phyloP scores from a whole-genome alignment of 352 stramenopile species.

The Phytophthora agathidicida region DNA sequence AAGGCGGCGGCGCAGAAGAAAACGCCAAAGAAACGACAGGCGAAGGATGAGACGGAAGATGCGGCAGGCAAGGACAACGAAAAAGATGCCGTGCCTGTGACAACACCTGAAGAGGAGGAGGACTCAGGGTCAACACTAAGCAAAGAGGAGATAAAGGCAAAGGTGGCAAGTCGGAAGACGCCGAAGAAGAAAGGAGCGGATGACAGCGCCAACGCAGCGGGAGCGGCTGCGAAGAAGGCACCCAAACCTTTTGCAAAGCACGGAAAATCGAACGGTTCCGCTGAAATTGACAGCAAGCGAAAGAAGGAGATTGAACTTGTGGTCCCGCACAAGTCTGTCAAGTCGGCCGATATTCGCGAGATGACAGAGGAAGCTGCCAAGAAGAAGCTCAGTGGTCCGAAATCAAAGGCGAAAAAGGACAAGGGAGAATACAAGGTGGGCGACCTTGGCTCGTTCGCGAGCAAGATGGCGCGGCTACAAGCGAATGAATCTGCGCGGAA shows the following conservation, averaged over 20 bases:
- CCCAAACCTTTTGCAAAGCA: slow-evolving; percentile 38
- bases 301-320: slow-evolving; percentile 86
- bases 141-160: slow-evolving; percentile 83
- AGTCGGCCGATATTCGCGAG: slow-evolving; percentile 76
- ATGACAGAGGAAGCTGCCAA: slow-evolving; percentile 73
- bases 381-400: slow-evolving; percentile 48
- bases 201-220: slow-evolving; percentile 22
- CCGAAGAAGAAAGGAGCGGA: slow-evolving; percentile 65
- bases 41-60: slow-evolving; percentile 17
- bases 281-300: slow-evolving; percentile 73
- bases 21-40: slow-evolving; percentile 27
- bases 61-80: slow-evolving; percentile 12
- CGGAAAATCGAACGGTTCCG: slow-evolving; percentile 28
- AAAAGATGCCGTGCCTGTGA: slow-evolving; percentile 13
- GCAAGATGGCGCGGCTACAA: slow-evolving; percentile 63
- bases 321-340: slow-evolving; percentile 77
- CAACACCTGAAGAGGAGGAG: slow-evolving; percentile 51
- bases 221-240: slow-evolving; percentile 43
- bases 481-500: slow-evolving; percentile 78
- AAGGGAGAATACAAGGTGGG: slow-evolving; percentile 74
- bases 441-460: slow-evolving; percentile 59
- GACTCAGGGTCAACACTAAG: slow-evolving; percentile 41
- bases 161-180: slow-evolving; percentile 71
- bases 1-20: slow-evolving; percentile 16
- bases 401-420: slow-evolving; percentile 61